Evolutionary conservation across 805 yeast genomes (phyloP).

Genomic region (Candida insectalens): DNA sequence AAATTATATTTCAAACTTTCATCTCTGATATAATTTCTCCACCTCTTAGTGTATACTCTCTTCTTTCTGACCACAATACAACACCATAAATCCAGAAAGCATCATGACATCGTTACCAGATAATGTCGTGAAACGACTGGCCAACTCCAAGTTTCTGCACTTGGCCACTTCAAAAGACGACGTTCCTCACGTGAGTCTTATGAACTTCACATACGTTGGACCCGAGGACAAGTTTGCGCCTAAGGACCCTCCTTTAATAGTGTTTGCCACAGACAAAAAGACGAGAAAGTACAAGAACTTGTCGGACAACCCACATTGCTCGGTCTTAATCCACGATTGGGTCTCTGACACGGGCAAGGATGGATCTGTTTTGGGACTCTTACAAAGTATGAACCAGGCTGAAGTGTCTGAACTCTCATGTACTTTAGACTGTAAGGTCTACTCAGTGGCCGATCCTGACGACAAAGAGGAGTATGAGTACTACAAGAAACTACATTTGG

Average conservation of each 20-base stretch:
- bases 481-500: constrained; percentile 52
- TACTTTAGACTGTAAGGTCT: constrained; percentile 61
- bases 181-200: constrained; percentile 78
- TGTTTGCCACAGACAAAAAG: constrained; percentile 60
- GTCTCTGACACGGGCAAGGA: constrained; percentile 31
- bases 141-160: constrained; percentile 65
- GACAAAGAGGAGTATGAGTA: constrained; percentile 41
- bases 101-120: constrained; percentile 11
- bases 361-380: constrained; percentile 39
- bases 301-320: constrained; percentile 61
- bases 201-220: constrained; percentile 75
- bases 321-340: constrained; percentile 89
- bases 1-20: too few species aligned
- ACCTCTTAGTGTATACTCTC: too few species aligned
- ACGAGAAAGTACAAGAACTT: constrained; percentile 75
- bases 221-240: constrained; percentile 23
- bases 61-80: too few species aligned
- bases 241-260: constrained; percentile 24
- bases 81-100: background rate
- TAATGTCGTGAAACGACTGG: constrained; percentile 34
- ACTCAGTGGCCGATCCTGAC: constrained; percentile 37
- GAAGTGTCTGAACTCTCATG: constrained; percentile 77
- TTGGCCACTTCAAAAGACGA: constrained; percentile 65
- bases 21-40: too few species aligned
- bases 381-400: constrained; percentile 69